These are phyloP conservation scores for Phytophthora citrophthora DNA, from an alignment of 352 stramenopile genomes.

Conservation along the genomic window DNA sequence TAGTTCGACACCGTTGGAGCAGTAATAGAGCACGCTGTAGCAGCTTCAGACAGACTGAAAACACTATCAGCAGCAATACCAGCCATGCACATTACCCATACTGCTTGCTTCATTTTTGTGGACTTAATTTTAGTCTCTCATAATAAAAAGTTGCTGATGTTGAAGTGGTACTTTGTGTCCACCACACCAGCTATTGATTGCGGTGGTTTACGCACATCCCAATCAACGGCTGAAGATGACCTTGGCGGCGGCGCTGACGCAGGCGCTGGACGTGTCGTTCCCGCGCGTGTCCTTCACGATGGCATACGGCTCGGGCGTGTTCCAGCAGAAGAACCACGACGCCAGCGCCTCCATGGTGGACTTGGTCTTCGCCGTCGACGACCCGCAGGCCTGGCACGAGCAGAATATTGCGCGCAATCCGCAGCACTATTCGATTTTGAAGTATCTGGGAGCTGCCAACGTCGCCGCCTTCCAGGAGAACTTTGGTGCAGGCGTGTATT, in stretches of 20 bases:
- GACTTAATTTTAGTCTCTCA: slow-evolving; percentile 7
- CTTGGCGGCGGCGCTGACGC: slow-evolving; percentile 46
- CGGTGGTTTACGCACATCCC: slow-evolving; percentile 4
- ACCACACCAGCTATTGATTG: slow-evolving; percentile 8
- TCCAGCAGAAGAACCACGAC: slow-evolving; percentile 81
- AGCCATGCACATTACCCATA: neutral
- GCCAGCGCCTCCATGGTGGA: slow-evolving; percentile 85
- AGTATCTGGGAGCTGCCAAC: slow-evolving; percentile 63
- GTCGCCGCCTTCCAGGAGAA: slow-evolving; percentile 78
- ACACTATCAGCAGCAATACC: neutral
- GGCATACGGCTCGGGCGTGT: slow-evolving; percentile 87
- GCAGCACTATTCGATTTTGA: slow-evolving; percentile 83
- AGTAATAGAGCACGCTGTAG: slow-evolving; percentile 4
- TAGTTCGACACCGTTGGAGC: slow-evolving; percentile 25
- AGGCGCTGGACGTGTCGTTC: slow-evolving; percentile 69
- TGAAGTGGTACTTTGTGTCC: slow-evolving; percentile 22
- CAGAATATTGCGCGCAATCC: slow-evolving; percentile 80
- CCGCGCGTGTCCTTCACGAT: slow-evolving; percentile 80
- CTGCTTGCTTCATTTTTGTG: neutral
- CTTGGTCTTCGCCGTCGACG: slow-evolving; percentile 88
- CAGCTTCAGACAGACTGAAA: neutral
- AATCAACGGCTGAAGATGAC: slow-evolving; percentile 26
- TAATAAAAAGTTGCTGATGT: slow-evolving; percentile 1
- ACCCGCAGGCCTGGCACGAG: slow-evolving; percentile 81
- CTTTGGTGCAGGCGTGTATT: slow-evolving; percentile 83